phyloP scores from a whole-genome alignment of 2,329 filamentous ascomycete genomes.

The Incumbomyces delicatus region DNA sequence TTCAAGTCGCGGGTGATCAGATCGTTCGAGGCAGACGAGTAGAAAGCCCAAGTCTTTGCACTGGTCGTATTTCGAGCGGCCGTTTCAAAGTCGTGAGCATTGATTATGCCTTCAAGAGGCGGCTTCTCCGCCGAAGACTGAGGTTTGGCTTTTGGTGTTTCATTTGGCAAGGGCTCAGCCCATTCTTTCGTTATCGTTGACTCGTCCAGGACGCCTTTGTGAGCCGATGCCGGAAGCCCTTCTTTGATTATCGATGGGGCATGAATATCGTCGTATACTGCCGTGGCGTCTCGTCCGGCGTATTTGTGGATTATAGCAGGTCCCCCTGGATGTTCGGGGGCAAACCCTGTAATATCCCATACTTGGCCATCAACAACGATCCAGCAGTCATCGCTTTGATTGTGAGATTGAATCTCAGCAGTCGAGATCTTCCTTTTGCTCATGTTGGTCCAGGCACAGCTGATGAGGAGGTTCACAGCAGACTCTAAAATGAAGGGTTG shows the following conservation, averaged over 20 bases:
- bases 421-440: conserved; percentile 11
- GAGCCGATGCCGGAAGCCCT: conserved; percentile 34
- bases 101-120: conserved; percentile 47
- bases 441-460: background rate
- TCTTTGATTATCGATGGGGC: conserved; percentile 38
- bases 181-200: conserved; percentile 42
- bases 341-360: conserved; percentile 58
- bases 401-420: conserved; percentile 37
- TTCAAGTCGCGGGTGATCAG: conserved; percentile 49
- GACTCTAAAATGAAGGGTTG: too few species aligned
- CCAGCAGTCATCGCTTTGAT: conserved; percentile 47
- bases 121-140: conserved; percentile 32
- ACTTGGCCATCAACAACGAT: conserved; percentile 59
- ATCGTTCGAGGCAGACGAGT: conserved; percentile 57
- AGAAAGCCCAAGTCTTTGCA: conserved; percentile 60
- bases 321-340: conserved; percentile 54
- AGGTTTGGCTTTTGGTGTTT: conserved; percentile 23
- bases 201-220: conserved; percentile 41
- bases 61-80: conserved; percentile 47
- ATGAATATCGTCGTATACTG: conserved; percentile 45
- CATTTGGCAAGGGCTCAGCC: conserved; percentile 31
- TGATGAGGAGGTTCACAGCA: too few species aligned
- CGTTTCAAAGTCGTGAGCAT: conserved; percentile 50
- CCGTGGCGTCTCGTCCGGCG: conserved; percentile 46
- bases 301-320: conserved; percentile 32